A percentile compares a stretch with the other conserved stretches of the same genome.
phyloP scores from a whole-genome alignment of 176 grass and related monocot genomes.

The Juncus effusus region DNA sequence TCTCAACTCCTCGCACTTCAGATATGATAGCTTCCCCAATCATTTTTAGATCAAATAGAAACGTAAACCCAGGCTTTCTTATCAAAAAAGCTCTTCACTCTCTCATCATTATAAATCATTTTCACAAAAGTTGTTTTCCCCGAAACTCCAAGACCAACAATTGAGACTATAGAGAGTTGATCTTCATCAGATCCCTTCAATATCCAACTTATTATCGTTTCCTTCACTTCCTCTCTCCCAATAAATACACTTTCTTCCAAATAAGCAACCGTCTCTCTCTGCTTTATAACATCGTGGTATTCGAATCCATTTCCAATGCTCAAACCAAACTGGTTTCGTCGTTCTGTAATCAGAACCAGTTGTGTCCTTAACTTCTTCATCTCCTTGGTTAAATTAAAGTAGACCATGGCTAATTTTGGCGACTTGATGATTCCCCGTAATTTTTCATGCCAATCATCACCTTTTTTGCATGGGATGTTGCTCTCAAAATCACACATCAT shows the following conservation, averaged over 20 bases:
- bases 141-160: conserved; percentile 24
- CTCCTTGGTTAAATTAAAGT: background rate
- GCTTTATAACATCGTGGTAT: background rate
- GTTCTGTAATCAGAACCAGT: conserved; percentile 4
- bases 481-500: conserved; percentile 8
- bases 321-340: conserved; percentile 1
- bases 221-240: conserved; percentile 19
- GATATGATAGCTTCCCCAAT: conserved; percentile 11
- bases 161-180: conserved; percentile 19
- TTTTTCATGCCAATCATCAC: background rate
- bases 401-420: background rate
- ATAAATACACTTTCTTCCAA: conserved; percentile 13
- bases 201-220: conserved; percentile 1
- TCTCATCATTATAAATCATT: conserved; percentile 29
- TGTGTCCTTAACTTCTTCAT: conserved; percentile 20
- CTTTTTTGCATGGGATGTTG: background rate
- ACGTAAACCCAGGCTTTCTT: conserved; percentile 24
- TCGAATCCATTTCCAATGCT: background rate
- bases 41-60: conserved; percentile 6
- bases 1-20: background rate
- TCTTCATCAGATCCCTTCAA: conserved; percentile 2
- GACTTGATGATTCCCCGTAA: too few species aligned
- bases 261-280: conserved; percentile 11
- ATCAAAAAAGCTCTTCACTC: conserved; percentile 26
- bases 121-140: conserved; percentile 28